Conservation (phyloP, 495 filamentous ascomycete species). For the Bacidia gigantensis region DNA sequence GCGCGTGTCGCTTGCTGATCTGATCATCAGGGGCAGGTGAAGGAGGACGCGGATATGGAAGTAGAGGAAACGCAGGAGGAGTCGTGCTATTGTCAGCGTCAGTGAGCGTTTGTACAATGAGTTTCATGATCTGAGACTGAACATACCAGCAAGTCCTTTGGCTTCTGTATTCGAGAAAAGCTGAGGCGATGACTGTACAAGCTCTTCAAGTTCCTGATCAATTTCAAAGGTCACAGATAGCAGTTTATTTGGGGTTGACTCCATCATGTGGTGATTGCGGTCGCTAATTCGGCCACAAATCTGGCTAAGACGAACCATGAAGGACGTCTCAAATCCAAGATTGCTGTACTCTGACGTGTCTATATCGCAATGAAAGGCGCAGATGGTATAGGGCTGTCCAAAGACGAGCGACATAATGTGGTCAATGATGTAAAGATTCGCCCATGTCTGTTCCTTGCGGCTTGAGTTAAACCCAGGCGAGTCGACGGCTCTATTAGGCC, state of each 20-base stretch:
- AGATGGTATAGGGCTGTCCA: neutral
- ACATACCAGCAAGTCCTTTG: neutral
- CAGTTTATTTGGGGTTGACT: neutral
- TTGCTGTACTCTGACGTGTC: neutral
- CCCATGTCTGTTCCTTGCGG: slow-evolving; percentile 16
- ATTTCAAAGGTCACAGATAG: neutral
- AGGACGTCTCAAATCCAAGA: neutral
- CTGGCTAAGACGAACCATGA: neutral
- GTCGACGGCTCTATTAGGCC: slow-evolving; percentile 4
- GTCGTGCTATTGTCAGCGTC: neutral
- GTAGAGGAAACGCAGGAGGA: slow-evolving; percentile 33
- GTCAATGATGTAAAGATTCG: neutral
- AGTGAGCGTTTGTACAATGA: neutral
- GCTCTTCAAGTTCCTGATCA: neutral
- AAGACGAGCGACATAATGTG: neutral
- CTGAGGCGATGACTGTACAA: neutral
- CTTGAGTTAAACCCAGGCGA: slow-evolving; percentile 17
- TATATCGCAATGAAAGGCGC: neutral
- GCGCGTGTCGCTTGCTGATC: slow-evolving; percentile 28
- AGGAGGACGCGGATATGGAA: slow-evolving; percentile 33
- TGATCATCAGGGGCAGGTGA: slow-evolving; percentile 43
- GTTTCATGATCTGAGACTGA: no score
- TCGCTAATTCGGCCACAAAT: neutral
- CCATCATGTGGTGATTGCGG: neutral
- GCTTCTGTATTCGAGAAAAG: neutral